Conservation (phyloP, 2,329 filamentous ascomycete genomes). For the Aureobasidium mangrovei region DNA sequence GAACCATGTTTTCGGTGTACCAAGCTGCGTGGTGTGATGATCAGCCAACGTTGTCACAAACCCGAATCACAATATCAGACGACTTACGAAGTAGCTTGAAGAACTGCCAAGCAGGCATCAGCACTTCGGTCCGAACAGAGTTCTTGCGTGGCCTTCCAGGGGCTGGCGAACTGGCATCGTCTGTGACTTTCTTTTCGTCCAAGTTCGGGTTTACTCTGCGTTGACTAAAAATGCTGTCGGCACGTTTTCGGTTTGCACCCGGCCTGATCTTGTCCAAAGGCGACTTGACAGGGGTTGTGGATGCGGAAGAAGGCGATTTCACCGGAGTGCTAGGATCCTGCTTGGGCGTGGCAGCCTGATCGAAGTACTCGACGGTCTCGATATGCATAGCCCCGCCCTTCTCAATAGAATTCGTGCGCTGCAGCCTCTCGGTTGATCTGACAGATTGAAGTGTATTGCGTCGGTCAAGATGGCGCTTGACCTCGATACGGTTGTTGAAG, state of each 20-base stretch:
- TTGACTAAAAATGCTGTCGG: constrained; percentile 43
- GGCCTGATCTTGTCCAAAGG: constrained; percentile 27
- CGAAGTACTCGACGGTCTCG: constrained; percentile 35
- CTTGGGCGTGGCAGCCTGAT: constrained; percentile 16
- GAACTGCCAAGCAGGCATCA: constrained; percentile 96
- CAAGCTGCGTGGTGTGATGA: constrained; percentile 42
- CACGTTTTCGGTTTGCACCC: constrained; percentile 31
- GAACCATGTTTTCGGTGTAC: constrained; percentile 60
- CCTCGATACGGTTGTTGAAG: constrained; percentile 89
- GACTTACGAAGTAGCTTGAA: constrained; percentile 66
- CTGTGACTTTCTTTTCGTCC: constrained; percentile 35
- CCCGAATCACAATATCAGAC: constrained; percentile 42
- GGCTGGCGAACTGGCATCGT: constrained; percentile 28
- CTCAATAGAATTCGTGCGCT: constrained; percentile 18
- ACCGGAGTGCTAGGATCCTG: not conserved
- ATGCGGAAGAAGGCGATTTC: constrained; percentile 16
- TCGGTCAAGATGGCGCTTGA: constrained; percentile 61
- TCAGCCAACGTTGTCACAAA: constrained; percentile 16
- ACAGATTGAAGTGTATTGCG: constrained; percentile 49
- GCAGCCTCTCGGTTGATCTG: constrained; percentile 24
- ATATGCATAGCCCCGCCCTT: constrained; percentile 34
- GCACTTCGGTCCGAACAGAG: constrained; percentile 61
- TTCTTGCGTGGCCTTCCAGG: constrained; percentile 17
- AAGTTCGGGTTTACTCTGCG: constrained; percentile 26
- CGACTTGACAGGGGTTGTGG: constrained; percentile 21